Percentiles rank a stretch among this genome's conserved stretches.
These are phyloP conservation scores for Exophiala lecanii-corni DNA, from an alignment of 2,329 filamentous ascomycete species.

Conservation along the genomic window DNA sequence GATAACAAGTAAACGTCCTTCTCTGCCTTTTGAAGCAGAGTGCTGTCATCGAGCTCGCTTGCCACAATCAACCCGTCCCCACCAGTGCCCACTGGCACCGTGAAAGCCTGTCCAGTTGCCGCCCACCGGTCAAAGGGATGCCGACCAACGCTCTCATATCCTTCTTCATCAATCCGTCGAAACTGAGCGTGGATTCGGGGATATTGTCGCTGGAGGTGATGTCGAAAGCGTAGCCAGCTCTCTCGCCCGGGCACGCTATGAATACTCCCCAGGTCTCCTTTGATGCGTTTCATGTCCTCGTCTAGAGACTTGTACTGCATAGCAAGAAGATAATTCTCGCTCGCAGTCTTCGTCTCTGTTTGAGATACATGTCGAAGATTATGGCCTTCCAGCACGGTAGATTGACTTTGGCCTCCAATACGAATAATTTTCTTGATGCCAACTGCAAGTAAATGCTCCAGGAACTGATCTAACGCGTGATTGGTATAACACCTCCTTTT, in stretches of 20 bases:
- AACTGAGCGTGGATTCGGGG: slow-evolving; percentile 20
- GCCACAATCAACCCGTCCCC: background rate
- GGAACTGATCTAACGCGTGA: slow-evolving; percentile 53
- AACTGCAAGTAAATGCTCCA: slow-evolving; percentile 53
- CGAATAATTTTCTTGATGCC: slow-evolving; percentile 54
- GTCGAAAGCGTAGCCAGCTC: background rate
- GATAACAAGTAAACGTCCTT: slow-evolving; percentile 3
- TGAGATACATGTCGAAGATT: slow-evolving; percentile 46
- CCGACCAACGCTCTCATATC: slow-evolving; percentile 17
- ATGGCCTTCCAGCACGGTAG: slow-evolving; percentile 45
- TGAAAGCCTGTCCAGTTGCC: background rate
- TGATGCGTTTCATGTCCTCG: slow-evolving; percentile 19
- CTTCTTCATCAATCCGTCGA: slow-evolving; percentile 25
- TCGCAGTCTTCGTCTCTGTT: slow-evolving; percentile 32
- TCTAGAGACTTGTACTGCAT: slow-evolving; percentile 30
- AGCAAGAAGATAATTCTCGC: slow-evolving; percentile 1
- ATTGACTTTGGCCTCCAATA: slow-evolving; percentile 57
- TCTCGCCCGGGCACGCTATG: slow-evolving; percentile 4
- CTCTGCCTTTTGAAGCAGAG: slow-evolving; percentile 4
- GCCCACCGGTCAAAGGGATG: slow-evolving; percentile 3
- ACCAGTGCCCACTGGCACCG: background rate
- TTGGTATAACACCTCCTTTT: slow-evolving; percentile 57
- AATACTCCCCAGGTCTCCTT: slow-evolving; percentile 10
- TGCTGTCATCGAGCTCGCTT: slow-evolving; percentile 6
- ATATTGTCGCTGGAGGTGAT: slow-evolving; percentile 22